phyloP scores from a whole-genome alignment of 352 stramenopile species.

The Blastocystis sp. region DNA sequence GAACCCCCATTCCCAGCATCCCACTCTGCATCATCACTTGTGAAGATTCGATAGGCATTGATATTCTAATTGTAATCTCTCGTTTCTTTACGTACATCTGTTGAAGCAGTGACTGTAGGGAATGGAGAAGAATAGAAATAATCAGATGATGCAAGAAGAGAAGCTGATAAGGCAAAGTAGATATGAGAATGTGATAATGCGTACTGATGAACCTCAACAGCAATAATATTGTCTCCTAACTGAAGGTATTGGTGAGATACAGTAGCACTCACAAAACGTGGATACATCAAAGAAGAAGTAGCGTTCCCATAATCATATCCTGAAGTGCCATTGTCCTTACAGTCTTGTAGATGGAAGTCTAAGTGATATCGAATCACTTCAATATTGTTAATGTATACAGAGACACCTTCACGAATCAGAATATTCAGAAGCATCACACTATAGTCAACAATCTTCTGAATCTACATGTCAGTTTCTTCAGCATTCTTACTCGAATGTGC shows the following conservation, averaged over 20 bases:
- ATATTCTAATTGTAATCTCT: not conserved
- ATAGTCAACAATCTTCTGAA: slow-evolving; percentile 5
- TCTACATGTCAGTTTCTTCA: not conserved
- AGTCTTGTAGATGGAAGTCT: not conserved
- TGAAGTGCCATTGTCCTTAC: not conserved
- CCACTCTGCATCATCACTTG: not conserved
- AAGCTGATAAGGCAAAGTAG: not conserved
- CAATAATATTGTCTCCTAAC: not conserved
- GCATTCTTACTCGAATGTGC: not conserved
- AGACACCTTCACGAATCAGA: not conserved
- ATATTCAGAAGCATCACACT: not conserved
- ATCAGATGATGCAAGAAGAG: not conserved
- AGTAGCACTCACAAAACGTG: not conserved
- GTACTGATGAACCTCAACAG: not conserved
- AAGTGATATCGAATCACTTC: slow-evolving; percentile 11
- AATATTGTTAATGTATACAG: slow-evolving; percentile 2
- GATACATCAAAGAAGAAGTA: not conserved
- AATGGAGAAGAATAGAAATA: slow-evolving; percentile 1
- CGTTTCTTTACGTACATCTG: not conserved
- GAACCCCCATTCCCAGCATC: not conserved
- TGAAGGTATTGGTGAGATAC: slow-evolving; percentile 15
- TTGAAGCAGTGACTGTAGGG: not conserved
- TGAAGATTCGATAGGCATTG: slow-evolving; percentile 8
- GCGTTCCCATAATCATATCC: not conserved
- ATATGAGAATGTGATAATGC: not conserved